Conservation (phyloP, 345 rosid species). For the Salix koriyanagi region DNA sequence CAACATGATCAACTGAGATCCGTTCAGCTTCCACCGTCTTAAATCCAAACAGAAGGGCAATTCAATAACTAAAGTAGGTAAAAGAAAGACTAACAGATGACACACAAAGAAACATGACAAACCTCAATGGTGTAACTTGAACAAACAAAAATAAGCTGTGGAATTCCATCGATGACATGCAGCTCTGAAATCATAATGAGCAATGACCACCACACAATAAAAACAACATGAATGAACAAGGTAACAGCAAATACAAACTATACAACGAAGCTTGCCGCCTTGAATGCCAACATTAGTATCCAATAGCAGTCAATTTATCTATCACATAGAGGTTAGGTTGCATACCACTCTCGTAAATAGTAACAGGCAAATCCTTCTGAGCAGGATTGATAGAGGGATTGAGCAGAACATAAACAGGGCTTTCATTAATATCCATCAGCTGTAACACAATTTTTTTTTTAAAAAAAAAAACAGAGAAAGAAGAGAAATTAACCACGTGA, state of each 20-base stretch:
- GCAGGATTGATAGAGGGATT: constrained; percentile 82
- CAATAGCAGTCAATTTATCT: background rate
- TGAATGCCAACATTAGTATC: background rate
- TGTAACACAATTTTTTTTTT: constrained; percentile 19
- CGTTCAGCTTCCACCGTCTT: constrained; percentile 95
- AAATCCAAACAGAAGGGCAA: constrained; percentile 1
- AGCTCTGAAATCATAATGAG: constrained; percentile 43
- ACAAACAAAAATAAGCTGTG: constrained; percentile 82
- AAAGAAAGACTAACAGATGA: background rate
- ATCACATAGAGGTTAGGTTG: background rate
- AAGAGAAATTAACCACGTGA: too few species aligned
- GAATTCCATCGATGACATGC: constrained; percentile 93
- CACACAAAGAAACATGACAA: constrained; percentile 1
- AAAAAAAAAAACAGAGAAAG: background rate
- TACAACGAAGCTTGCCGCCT: background rate
- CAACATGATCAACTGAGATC: constrained; percentile 97
- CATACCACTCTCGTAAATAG: constrained; percentile 86
- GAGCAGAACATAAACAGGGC: constrained; percentile 85
- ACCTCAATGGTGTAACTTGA: constrained; percentile 97
- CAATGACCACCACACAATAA: background rate
- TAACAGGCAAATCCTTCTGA: constrained; percentile 90
- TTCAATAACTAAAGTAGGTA: background rate
- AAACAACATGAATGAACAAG: background rate
- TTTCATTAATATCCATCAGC: constrained; percentile 97
- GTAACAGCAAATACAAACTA: background rate